Evolutionary conservation across 345 rosid species (phyloP).

Genomic region (Eucalyptus pauciflora): DNA sequence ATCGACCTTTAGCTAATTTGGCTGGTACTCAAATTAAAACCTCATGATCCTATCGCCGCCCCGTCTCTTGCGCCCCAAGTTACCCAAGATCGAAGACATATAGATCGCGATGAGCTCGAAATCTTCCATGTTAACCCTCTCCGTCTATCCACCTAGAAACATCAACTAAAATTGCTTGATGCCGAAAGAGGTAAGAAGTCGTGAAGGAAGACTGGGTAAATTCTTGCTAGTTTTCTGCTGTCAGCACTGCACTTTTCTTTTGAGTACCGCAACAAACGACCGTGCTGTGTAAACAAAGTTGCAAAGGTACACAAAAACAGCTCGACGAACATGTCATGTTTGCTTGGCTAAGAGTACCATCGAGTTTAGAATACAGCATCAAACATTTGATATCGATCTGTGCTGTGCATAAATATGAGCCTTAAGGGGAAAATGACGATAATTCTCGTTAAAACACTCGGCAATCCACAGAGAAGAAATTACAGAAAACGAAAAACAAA

Average conservation of each 20-base stretch:
- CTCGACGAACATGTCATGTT: not conserved
- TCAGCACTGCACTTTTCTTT: not conserved
- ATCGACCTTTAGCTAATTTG: not conserved
- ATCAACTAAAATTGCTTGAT: not conserved
- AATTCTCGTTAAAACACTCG: not conserved
- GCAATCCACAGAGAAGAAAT: not conserved
- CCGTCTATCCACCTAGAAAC: not conserved
- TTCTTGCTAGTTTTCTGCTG: not conserved
- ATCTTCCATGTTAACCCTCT: not conserved
- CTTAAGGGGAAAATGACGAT: not conserved
- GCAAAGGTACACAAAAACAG: not conserved
- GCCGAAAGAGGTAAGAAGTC: not conserved
- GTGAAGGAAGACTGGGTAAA: not conserved
- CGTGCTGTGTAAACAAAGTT: not conserved
- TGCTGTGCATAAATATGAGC: not conserved
- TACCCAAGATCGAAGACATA: not conserved
- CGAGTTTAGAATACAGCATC: not conserved
- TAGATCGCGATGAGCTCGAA: not conserved
- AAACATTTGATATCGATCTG: not conserved
- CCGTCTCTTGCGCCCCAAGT: not conserved
- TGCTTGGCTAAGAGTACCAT: not conserved
- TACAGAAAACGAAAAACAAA: not conserved
- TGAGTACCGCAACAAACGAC: not conserved
- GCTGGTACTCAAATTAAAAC: not conserved
- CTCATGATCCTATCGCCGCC: not conserved